Evolutionary conservation across 2,329 filamentous ascomycete species (phyloP).

Genomic region (Ophiostoma perfectum): DNA sequence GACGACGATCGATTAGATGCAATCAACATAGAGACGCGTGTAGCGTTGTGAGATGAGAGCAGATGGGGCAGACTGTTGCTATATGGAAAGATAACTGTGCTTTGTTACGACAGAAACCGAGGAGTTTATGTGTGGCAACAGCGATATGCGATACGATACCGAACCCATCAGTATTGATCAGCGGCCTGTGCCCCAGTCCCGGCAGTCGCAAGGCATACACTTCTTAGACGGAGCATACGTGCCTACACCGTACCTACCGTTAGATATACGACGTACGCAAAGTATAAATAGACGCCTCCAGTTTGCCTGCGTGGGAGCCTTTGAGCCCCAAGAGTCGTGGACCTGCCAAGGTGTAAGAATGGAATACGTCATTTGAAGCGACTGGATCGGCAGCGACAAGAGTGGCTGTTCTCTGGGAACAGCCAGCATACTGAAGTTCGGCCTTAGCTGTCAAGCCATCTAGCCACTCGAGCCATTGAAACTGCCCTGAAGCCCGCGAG

Average conservation of each 20-base stretch:
- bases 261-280: background rate
- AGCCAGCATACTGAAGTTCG: background rate
- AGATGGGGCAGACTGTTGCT: too few species aligned
- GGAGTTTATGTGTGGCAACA: too few species aligned
- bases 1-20: background rate
- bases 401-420: background rate
- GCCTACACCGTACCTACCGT: too few species aligned
- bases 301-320: background rate
- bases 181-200: background rate
- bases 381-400: background rate
- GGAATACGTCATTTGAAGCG: background rate
- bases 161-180: background rate
- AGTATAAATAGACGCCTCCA: background rate
- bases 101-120: too few species aligned
- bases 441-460: background rate
- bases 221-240: too few species aligned
- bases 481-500: too few species aligned
- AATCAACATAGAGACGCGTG: too few species aligned
- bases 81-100: too few species aligned
- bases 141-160: background rate
- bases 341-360: conserved; percentile 3
- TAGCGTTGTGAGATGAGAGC: too few species aligned
- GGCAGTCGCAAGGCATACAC: background rate
- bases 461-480: background rate
- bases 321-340: background rate